Evolutionary conservation across 257 asterid genomes (phyloP).

Genomic region (Oldenlandia corymbosa): DNA sequence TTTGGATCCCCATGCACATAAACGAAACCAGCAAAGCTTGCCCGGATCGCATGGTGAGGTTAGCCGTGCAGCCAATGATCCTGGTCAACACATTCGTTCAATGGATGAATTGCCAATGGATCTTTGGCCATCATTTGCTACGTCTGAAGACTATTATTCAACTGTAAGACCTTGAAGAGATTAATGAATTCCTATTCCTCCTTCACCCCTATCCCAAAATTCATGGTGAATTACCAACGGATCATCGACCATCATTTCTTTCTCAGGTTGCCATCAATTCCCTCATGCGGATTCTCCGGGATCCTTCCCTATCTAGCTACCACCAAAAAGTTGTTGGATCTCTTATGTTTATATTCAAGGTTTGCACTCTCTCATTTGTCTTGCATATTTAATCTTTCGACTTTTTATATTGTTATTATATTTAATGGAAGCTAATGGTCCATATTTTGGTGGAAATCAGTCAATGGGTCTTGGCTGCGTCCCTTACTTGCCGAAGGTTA

Average conservation of each 20-base stretch:
- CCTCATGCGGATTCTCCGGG: constrained; percentile 95
- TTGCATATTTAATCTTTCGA: constrained; percentile 8
- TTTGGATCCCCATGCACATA: constrained; percentile 91
- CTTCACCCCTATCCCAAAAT: constrained; percentile 20
- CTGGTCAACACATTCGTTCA: constrained; percentile 77
- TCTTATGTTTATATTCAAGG: constrained; percentile 98
- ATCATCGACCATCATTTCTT: too few species aligned
- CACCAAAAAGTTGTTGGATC: constrained; percentile 98
- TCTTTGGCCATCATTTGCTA: constrained; percentile 99
- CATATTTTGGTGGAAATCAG: constrained; percentile 48
- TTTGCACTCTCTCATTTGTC: constrained; percentile 15
- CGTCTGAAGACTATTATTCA: constrained; percentile 95
- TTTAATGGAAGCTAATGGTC: constrained; percentile 19
- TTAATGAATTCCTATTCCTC: constrained; percentile 8
- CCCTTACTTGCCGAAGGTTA: constrained; percentile 98
- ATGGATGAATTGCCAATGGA: constrained; percentile 90
- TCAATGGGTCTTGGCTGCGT: constrained; percentile 98
- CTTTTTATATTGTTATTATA: constrained; percentile 13
- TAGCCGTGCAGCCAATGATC: constrained; percentile 71
- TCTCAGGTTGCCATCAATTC: constrained; percentile 95
- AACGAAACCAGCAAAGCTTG: constrained; percentile 73
- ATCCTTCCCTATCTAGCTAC: constrained; percentile 92
- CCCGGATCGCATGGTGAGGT: constrained; percentile 96
- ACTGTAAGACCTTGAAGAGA: constrained; percentile 55
- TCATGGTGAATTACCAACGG: too few species aligned